A percentile compares a stretch with the other conserved stretches of the same genome.
Conservation (phyloP, 2,329 filamentous ascomycete genomes). For the Epichloe baconii region DNA sequence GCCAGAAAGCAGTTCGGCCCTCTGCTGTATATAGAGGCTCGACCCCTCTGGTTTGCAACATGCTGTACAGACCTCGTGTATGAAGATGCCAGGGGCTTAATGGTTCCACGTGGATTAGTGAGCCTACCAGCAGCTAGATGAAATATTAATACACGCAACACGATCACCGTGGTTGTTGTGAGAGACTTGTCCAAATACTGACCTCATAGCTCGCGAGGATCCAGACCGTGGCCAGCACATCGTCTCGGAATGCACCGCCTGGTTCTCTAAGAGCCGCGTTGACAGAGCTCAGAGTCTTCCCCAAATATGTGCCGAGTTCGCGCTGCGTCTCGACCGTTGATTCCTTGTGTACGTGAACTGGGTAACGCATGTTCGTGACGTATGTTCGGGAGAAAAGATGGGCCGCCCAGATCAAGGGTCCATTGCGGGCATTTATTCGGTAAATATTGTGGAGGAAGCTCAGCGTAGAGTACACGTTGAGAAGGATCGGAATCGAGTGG, state of each 20-base stretch:
- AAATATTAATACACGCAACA: background rate
- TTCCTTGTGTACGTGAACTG: conserved; percentile 16
- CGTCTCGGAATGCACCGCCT: conserved; percentile 17
- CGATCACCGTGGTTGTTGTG: background rate
- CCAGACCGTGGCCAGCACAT: conserved; percentile 28
- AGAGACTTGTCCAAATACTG: background rate
- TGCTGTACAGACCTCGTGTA: conserved; percentile 21
- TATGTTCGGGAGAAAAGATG: conserved; percentile 29
- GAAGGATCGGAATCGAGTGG: conserved; percentile 26
- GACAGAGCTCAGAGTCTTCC: conserved; percentile 25
- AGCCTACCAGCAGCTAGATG: conserved; percentile 24
- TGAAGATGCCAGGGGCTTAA: conserved; percentile 26
- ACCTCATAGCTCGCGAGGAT: conserved; percentile 28
- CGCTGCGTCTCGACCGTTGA: conserved; percentile 15
- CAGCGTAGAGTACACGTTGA: conserved; percentile 24
- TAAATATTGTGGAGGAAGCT: conserved; percentile 22
- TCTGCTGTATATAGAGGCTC: conserved; percentile 11
- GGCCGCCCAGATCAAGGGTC: conserved; percentile 25
- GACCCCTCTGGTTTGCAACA: conserved; percentile 23
- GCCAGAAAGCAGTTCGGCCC: conserved; percentile 24
- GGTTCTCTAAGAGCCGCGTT: conserved; percentile 22
- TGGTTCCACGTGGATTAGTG: conserved; percentile 14
- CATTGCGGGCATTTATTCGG: conserved; percentile 12
- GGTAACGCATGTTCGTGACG: conserved; percentile 22
- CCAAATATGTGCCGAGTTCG: conserved; percentile 23